Percentiles rank a stretch among this genome's conserved stretches.
Conservation (phyloP, 768 basidiomycete genomes). For the Cystobasidium ongulense region DNA sequence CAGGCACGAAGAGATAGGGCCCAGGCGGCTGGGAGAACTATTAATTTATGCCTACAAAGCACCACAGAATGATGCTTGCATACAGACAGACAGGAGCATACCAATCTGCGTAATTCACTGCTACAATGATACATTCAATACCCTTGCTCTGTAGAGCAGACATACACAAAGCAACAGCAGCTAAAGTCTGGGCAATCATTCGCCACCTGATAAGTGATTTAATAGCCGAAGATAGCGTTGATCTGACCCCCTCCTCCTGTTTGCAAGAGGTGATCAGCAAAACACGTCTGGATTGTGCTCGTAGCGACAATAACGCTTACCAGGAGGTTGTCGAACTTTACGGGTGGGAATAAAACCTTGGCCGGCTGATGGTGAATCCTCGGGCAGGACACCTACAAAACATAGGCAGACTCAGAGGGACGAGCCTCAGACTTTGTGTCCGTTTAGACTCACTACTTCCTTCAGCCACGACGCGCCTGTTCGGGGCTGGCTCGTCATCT, state of each 20-base stretch:
- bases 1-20: too few relatives aligned
- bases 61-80: too few relatives aligned
- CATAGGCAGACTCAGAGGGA: background rate
- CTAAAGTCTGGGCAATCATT: background rate
- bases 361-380: background rate
- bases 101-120: too few relatives aligned
- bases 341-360: conserved; percentile 15
- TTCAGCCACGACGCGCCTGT: background rate
- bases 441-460: background rate
- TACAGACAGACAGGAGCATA: too few relatives aligned
- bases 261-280: too few relatives aligned
- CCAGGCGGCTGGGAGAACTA: too few relatives aligned
- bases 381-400: background rate
- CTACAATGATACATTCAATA: too few relatives aligned
- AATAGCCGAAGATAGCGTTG: background rate
- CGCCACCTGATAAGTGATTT: background rate
- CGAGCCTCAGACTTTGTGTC: background rate
- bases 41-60: too few relatives aligned
- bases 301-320: background rate
- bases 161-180: background rate
- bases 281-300: too few relatives aligned
- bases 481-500: background rate
- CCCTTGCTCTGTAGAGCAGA: background rate
- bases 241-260: background rate
- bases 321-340: background rate